phyloP scores from a whole-genome alignment of 257 asterid genomes.

The Ballota nigra region DNA sequence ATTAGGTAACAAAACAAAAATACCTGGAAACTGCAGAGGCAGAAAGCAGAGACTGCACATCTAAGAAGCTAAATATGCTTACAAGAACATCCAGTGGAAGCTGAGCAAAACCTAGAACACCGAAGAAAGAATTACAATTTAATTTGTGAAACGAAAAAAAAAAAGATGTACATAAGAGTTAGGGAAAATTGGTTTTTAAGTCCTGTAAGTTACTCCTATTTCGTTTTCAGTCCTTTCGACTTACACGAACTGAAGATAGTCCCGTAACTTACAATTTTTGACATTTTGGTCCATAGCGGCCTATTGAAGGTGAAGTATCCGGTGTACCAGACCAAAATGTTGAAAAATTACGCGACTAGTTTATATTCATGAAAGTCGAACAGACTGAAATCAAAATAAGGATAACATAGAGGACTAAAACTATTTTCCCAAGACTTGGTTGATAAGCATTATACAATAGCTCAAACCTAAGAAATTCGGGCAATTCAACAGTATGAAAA shows the following conservation, averaged over 20 bases:
- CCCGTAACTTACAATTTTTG: no score
- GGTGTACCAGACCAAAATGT: no score
- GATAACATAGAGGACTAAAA: no score
- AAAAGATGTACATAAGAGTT: background rate
- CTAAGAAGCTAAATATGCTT: conserved; percentile 65
- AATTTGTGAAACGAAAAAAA: conserved; percentile 13
- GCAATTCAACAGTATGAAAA: background rate
- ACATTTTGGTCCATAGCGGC: no score
- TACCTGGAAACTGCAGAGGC: conserved; percentile 82
- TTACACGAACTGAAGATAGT: no score
- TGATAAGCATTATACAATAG: background rate
- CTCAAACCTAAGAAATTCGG: background rate
- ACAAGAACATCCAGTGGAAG: conserved; percentile 73
- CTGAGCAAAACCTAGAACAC: conserved; percentile 39
- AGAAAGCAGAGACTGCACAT: conserved; percentile 59
- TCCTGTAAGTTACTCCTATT: no score
- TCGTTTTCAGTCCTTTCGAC: no score
- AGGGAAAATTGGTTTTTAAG: no score
- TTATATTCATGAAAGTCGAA: no score
- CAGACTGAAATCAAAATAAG: no score
- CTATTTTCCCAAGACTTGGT: background rate
- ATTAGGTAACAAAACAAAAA: background rate
- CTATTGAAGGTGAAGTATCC: no score
- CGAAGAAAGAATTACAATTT: background rate
- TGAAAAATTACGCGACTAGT: no score